Conservation (phyloP, 2,329 filamentous ascomycete species). For the Fusarium haematococcum region DNA sequence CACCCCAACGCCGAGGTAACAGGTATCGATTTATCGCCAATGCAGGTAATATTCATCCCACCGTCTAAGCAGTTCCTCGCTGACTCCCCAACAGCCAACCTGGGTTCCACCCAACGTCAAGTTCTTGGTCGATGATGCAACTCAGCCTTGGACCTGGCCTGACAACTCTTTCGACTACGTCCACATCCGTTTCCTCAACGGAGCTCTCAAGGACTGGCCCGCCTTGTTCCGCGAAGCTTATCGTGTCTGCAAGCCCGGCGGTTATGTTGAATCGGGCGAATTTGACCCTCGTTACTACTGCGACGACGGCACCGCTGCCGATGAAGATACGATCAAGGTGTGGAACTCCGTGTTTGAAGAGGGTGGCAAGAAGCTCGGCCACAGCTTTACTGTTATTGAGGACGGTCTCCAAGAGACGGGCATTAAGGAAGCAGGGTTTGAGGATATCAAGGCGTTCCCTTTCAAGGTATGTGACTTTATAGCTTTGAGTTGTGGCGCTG, state of each 20-base stretch:
- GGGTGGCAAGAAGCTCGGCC: neutral
- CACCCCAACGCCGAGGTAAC: slow-evolving; percentile 9
- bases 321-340: neutral
- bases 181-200: slow-evolving; percentile 1
- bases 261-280: slow-evolving; percentile 20
- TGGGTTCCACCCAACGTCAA: slow-evolving; percentile 5
- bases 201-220: neutral
- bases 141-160: neutral
- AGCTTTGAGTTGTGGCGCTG: neutral
- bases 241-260: slow-evolving; percentile 10
- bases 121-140: slow-evolving; percentile 4
- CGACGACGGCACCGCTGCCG: neutral
- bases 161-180: slow-evolving; percentile 4
- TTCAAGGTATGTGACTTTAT: neutral
- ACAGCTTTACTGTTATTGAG: neutral
- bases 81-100: neutral
- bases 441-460: neutral
- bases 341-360: slow-evolving; percentile 11
- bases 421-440: neutral
- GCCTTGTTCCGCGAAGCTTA: slow-evolving; percentile 5
- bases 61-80: neutral
- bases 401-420: neutral
- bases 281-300: slow-evolving; percentile 9
- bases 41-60: neutral
- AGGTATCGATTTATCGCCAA: neutral